Percentiles rank a stretch among this genome's conserved stretches.
These are phyloP conservation scores for Agapanthus africanus DNA, from an alignment of 106 monocot species.

Conservation along the genomic window DNA sequence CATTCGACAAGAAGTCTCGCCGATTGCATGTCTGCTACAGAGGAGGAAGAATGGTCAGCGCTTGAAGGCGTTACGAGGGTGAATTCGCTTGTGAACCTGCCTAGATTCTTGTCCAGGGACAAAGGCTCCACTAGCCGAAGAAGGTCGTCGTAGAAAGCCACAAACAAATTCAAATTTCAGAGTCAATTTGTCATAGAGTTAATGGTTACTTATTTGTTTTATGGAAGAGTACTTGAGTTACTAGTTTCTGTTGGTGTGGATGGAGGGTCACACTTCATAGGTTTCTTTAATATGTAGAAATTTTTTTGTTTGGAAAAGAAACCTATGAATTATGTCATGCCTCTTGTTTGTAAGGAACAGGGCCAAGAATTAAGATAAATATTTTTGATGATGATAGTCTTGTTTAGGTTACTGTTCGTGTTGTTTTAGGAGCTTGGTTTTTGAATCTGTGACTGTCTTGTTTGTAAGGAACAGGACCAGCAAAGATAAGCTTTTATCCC, in stretches of 20 bases:
- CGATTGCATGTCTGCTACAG: constrained; percentile 58
- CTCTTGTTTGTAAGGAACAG: too few relatives aligned
- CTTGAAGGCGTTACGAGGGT: constrained; percentile 80
- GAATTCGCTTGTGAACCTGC: constrained; percentile 72
- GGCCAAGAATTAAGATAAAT: too few relatives aligned
- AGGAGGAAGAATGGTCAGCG: constrained; percentile 92
- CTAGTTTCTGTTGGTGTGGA: not conserved
- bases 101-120: constrained; percentile 49
- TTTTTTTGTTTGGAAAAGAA: constrained; percentile 28
- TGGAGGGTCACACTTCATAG: constrained; percentile 23
- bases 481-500: too few relatives aligned
- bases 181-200: too few relatives aligned
- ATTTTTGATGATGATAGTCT: too few relatives aligned
- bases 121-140: constrained; percentile 37
- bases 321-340: constrained; percentile 33
- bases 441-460: too few relatives aligned
- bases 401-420: too few relatives aligned
- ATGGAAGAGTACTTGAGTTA: too few relatives aligned
- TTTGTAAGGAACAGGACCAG: too few relatives aligned
- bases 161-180: not conserved
- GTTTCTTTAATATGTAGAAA: constrained; percentile 21
- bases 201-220: too few relatives aligned
- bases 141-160: constrained; percentile 30
- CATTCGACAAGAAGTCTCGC: constrained; percentile 67
- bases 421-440: too few relatives aligned